These are phyloP conservation scores for Naganishia randhawae DNA, from an alignment of 768 basidiomycete species.

Conservation along the genomic window DNA sequence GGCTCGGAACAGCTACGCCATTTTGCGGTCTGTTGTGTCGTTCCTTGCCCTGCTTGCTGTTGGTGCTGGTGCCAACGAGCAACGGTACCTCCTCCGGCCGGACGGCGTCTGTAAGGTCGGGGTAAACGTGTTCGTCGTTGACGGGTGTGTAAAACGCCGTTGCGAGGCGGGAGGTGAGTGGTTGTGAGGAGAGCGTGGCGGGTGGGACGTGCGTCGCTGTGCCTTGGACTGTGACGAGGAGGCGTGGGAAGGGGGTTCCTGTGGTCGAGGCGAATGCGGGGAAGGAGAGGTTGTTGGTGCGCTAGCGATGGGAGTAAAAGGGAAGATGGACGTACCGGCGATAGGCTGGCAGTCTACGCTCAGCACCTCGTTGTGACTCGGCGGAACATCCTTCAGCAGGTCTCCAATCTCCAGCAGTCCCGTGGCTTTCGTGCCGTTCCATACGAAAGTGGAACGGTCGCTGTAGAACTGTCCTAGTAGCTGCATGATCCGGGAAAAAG, in stretches of 20 bases:
- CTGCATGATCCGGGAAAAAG: neutral
- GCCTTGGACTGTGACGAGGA: conserved; percentile 27
- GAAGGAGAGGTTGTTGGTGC: neutral
- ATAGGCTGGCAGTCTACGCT: conserved; percentile 26
- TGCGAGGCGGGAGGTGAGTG: conserved; percentile 13
- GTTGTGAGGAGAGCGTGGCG: conserved; percentile 19
- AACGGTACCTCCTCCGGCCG: neutral
- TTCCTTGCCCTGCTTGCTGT: neutral
- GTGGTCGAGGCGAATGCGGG: neutral
- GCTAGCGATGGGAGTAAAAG: neutral
- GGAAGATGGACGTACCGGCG: conserved; percentile 22
- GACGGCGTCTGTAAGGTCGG: neutral
- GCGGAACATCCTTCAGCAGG: conserved; percentile 14
- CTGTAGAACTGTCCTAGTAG: conserved; percentile 27
- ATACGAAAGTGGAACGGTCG: conserved; percentile 8
- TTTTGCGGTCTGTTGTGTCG: neutral
- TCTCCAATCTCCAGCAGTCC: conserved; percentile 26
- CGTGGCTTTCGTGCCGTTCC: conserved; percentile 23
- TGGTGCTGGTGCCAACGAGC: neutral
- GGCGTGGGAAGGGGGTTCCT: conserved; percentile 26
- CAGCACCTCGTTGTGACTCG: conserved; percentile 17
- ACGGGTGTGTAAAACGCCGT: conserved; percentile 16
- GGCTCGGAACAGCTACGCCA: neutral
- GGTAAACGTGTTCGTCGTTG: conserved; percentile 9
- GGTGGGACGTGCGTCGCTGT: conserved; percentile 13